Conservation (phyloP, 176 grass and related monocot species). For the Pharus latifolius region DNA sequence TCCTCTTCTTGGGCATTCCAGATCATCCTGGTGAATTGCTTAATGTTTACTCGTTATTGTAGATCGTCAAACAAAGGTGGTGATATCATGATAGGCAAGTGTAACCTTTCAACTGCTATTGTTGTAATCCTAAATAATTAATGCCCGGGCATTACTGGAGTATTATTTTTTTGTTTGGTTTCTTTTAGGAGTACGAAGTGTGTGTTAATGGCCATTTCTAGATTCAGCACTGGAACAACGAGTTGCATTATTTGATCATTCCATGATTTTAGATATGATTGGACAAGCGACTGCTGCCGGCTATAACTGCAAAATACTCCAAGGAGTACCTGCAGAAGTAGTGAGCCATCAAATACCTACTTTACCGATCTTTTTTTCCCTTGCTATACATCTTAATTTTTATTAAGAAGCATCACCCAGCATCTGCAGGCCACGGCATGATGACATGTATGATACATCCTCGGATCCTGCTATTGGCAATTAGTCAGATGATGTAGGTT, state of each 20-base stretch:
- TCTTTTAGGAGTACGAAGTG: not conserved
- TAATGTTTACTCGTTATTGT: not conserved
- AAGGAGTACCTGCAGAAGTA: not conserved
- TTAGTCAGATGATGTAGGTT: not conserved
- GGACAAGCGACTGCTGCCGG: not conserved
- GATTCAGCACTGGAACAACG: not conserved
- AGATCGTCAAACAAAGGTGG: not conserved
- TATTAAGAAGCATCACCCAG: too few relatives aligned
- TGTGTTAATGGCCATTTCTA: not conserved
- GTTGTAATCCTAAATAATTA: not conserved
- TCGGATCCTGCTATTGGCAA: not conserved
- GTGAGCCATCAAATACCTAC: not conserved
- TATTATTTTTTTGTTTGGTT: not conserved
- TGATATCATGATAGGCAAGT: not conserved
- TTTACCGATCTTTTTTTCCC: not conserved
- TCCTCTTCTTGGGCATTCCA: not conserved
- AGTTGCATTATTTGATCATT: not conserved
- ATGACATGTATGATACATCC: not conserved
- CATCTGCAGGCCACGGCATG: not conserved
- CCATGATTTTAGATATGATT: not conserved
- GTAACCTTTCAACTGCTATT: not conserved
- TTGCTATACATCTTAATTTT: not conserved
- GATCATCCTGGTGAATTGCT: not conserved
- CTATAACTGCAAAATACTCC: not conserved
- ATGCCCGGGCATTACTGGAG: not conserved